These are phyloP conservation scores for Collybia nuda DNA, from an alignment of 768 basidiomycete species.

Conservation along the genomic window DNA sequence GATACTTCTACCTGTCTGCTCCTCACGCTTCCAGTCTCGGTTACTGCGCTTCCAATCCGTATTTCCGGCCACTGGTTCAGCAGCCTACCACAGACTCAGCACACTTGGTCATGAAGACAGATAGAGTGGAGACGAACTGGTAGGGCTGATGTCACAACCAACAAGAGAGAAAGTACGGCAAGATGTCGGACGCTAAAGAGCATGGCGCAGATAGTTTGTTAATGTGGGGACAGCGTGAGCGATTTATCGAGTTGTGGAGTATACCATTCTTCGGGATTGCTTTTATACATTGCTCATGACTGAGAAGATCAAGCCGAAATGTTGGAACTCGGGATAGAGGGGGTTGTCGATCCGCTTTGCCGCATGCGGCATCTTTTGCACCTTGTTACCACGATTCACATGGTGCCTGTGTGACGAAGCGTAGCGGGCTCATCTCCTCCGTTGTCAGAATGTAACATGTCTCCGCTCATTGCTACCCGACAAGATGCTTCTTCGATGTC, in stretches of 20 bases:
- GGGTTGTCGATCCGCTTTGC: constrained; percentile 35
- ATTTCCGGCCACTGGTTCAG: not conserved
- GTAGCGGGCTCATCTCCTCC: too few species aligned
- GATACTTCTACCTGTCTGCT: not conserved
- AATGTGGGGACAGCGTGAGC: constrained; percentile 23
- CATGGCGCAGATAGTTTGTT: constrained; percentile 29
- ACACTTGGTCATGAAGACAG: constrained; percentile 20
- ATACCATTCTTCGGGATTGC: constrained; percentile 16
- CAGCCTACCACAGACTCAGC: not conserved
- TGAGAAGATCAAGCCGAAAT: constrained; percentile 34
- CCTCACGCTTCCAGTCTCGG: constrained; percentile 16
- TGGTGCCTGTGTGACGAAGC: constrained; percentile 12
- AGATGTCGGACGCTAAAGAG: constrained; percentile 33
- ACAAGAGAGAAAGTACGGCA: constrained; percentile 29
- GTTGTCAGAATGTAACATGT: too few species aligned
- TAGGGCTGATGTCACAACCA: constrained; percentile 19
- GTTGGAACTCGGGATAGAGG: constrained; percentile 23
- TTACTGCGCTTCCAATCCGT: not conserved
- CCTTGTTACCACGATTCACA: constrained; percentile 25
- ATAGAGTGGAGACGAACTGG: constrained; percentile 28
- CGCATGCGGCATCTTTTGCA: constrained; percentile 29
- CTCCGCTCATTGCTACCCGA: too few species aligned
- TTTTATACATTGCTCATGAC: constrained; percentile 30
- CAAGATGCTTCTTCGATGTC: too few species aligned
- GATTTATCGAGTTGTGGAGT: constrained; percentile 16